A percentile compares a stretch with the other conserved stretches of the same genome.
These are phyloP conservation scores for Pseudocohnilembus persalinus DNA, from an alignment of 169 alveolate species.

Conservation along the genomic window DNA sequence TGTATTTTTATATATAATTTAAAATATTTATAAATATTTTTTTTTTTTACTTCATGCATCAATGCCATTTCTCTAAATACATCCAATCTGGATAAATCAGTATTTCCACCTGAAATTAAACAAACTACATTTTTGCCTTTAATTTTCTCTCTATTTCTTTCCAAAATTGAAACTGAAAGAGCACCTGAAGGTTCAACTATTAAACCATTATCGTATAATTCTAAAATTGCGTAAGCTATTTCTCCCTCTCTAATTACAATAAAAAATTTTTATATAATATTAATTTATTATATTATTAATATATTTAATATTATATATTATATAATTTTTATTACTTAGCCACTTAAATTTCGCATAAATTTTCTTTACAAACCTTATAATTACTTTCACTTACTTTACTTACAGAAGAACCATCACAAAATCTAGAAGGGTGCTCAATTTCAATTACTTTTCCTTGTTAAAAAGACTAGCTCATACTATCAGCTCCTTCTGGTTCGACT, in stretches of 20 bases:
- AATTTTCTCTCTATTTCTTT: conserved; percentile 9
- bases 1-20: too few species aligned
- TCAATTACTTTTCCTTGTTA: conserved; percentile 9
- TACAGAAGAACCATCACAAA: conserved; percentile 43
- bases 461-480: conserved; percentile 32
- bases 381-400: conserved; percentile 24
- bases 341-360: background rate
- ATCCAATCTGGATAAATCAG: conserved; percentile 48
- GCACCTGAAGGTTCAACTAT: conserved; percentile 54
- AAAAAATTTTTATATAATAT: too few species aligned
- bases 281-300: too few species aligned
- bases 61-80: conserved; percentile 39
- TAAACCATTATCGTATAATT: conserved; percentile 30
- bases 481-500: conserved; percentile 50
- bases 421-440: conserved; percentile 21
- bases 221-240: conserved; percentile 24
- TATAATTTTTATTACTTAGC: background rate
- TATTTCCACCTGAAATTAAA: conserved; percentile 40
- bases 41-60: conserved; percentile 17
- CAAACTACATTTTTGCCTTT: conserved; percentile 42
- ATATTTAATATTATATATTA: too few species aligned
- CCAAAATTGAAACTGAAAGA: conserved; percentile 25
- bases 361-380: conserved; percentile 25
- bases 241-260: conserved; percentile 26
- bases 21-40: too few species aligned